phyloP scores from a whole-genome alignment of 345 rosid species.

The Geranium brycei region DNA sequence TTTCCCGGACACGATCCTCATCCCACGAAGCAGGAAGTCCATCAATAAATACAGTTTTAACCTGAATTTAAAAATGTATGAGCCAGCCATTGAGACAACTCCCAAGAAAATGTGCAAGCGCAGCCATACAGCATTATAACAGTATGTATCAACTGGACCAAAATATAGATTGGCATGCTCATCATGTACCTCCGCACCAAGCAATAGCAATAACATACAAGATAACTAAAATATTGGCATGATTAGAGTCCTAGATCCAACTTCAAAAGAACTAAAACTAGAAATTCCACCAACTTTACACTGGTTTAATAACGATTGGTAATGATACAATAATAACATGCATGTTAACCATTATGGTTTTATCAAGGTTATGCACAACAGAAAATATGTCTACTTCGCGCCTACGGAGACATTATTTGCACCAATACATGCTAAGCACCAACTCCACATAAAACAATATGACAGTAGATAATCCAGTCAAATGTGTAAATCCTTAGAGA shows the following conservation, averaged over 20 bases:
- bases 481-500: slow-evolving; percentile 7
- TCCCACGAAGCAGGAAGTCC: slow-evolving; percentile 89
- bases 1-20: slow-evolving; percentile 66
- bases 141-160: too few relatives aligned
- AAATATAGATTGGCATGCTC: too few relatives aligned
- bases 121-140: not conserved
- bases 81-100: not conserved
- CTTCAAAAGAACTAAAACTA: too few relatives aligned
- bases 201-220: too few relatives aligned
- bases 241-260: not conserved
- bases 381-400: not conserved
- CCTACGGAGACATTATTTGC: not conserved
- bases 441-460: not conserved
- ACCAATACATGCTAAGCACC: slow-evolving; percentile 2
- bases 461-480: not conserved
- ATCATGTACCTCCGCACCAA: too few relatives aligned
- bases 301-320: not conserved
- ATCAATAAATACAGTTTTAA: slow-evolving; percentile 82
- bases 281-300: not conserved
- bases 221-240: not conserved
- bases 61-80: slow-evolving; percentile 31
- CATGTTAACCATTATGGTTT: not conserved
- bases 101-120: not conserved
- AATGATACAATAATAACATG: too few relatives aligned
- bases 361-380: not conserved